Evolutionary conservation across 352 stramenopile species (phyloP), one percentile per base, ranked within the genome.

Genomic region (Globisporangium cylindrosporum): DNA sequence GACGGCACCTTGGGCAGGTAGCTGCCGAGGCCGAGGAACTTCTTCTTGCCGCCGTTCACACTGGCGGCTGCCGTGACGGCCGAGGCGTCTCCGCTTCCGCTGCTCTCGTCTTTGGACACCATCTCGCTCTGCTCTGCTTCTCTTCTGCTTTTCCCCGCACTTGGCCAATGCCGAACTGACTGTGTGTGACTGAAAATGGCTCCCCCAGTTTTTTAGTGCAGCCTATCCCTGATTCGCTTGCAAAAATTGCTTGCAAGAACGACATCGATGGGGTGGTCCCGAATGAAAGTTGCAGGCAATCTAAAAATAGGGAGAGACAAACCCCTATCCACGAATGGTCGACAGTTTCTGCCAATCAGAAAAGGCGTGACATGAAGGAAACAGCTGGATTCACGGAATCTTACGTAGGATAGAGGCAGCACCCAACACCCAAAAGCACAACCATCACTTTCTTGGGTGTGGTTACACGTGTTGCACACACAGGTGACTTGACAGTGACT

Each of bases 1-100:
- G 73, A 67, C 25, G 84, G 73, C 2, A 91, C 80, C 64, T 88
- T 90, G 43, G 84, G 82, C 1, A 93, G 62, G 62, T 86, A 88
- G 27, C 74, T 86, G 64, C 84, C 82, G 20, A 89, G 75, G 10
- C 72, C 61, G 12, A 73, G 46, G 38, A 74, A 83, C 59, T 86
- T 86, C 64, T 87, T 81, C 70, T 85, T 85, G 51, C 61, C 29
- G 34, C 15, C 56, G 32, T 32, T 48, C 29, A 8, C 38, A 43
- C 36, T 22, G 5, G 55, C 29, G 3, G 55, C 55, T 7, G 14
- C 36, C 14, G 51, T 56, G 27, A 53, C 22, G 0, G 49, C 62
- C 3, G 46, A 6, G 9, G 68, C 32, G 56, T 20, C 56, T 48
- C 56, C 56, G 32, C 59, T 60, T 27, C 61, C 69, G 70, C 60